phyloP scores from a whole-genome alignment of 495 filamentous ascomycete species.

The Hypoxylon fuscum region DNA sequence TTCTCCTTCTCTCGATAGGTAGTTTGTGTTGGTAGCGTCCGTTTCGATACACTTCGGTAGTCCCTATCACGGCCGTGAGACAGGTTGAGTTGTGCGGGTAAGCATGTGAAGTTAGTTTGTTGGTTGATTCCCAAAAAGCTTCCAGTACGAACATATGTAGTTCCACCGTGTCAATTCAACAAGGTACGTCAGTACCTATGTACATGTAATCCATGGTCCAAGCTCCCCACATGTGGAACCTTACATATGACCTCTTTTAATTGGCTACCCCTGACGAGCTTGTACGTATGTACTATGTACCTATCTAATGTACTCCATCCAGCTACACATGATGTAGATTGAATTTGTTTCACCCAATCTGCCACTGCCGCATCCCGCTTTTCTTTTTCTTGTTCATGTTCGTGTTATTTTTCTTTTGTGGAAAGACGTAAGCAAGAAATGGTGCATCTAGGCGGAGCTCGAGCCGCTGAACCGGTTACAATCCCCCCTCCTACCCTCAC shows the following conservation, averaged over 20 bases:
- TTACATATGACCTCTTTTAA: too few species aligned
- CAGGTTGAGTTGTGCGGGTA: background rate
- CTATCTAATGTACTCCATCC: too few species aligned
- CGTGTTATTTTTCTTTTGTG: too few species aligned
- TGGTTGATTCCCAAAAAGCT: slow-evolving; percentile 12
- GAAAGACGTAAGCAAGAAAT: background rate
- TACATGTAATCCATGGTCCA: too few species aligned
- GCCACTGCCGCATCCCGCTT: slow-evolving; percentile 15
- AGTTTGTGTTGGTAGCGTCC: too few species aligned
- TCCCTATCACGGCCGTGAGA: too few species aligned
- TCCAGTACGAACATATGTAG: slow-evolving; percentile 12
- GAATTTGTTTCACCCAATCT: slow-evolving; percentile 7
- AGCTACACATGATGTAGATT: background rate
- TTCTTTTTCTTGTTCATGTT: too few species aligned
- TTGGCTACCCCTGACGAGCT: too few species aligned
- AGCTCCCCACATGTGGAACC: too few species aligned
- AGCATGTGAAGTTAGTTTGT: slow-evolving; percentile 2
- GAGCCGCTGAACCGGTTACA: slow-evolving; percentile 13
- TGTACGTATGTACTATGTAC: too few species aligned
- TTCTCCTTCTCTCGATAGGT: too few species aligned
- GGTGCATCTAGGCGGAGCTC: slow-evolving; percentile 16
- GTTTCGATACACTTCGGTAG: too few species aligned
- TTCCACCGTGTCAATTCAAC: slow-evolving; percentile 39
- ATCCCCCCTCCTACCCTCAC: background rate
- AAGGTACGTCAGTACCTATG: background rate